A percentile compares a stretch with the other conserved stretches of the same genome.
These are phyloP conservation scores for Sodiomyces alkalinus DNA, from an alignment of 2,329 filamentous ascomycete species.

Conservation along the genomic window DNA sequence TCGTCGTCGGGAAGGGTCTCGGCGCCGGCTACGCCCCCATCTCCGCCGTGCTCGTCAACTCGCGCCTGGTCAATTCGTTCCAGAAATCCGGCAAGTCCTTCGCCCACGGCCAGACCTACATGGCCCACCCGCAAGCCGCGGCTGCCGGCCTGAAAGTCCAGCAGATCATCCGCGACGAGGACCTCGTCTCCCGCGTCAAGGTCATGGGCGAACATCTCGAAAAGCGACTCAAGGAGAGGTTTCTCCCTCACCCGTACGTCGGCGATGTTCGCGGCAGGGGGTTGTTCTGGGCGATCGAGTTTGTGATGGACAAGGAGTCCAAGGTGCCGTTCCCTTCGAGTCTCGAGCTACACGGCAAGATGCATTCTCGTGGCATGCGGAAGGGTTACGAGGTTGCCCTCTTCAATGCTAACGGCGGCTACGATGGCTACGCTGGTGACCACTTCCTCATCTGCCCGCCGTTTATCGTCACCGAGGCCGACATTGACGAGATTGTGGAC, in stretches of 20 bases:
- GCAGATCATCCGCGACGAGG: conserved; percentile 18
- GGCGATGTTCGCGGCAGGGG: conserved; percentile 25
- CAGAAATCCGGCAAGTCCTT: conserved; percentile 24
- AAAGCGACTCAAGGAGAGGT: too few relatives aligned
- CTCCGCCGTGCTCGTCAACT: conserved; percentile 37
- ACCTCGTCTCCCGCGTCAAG: conserved; percentile 16
- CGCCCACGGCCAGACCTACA: conserved; percentile 12
- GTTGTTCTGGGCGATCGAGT: conserved; percentile 31
- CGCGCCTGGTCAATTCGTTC: conserved; percentile 32
- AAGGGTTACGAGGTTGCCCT: conserved; percentile 8
- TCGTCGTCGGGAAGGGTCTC: conserved; percentile 43
- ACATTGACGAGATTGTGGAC: conserved; percentile 1
- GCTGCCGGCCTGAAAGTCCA: conserved; percentile 14
- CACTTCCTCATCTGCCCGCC: conserved; percentile 56
- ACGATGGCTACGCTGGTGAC: conserved; percentile 46
- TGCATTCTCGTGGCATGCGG: conserved; percentile 15
- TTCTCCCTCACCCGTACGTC: too few relatives aligned
- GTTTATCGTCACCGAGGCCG: conserved; percentile 42
- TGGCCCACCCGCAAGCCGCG: conserved; percentile 13
- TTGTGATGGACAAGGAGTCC: conserved; percentile 21
- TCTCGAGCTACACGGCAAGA: conserved; percentile 11
- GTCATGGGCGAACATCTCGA: conserved; percentile 16
- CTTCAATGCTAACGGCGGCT: conserved; percentile 45
- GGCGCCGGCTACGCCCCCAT: conserved; percentile 40
- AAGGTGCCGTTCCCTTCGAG: conserved; percentile 19